Percentiles rank a stretch among this genome's conserved stretches.
These are phyloP conservation scores for Nematocida ausubeli DNA, from an alignment of 371 early-diverging fungal genomes.

Conservation along the genomic window DNA sequence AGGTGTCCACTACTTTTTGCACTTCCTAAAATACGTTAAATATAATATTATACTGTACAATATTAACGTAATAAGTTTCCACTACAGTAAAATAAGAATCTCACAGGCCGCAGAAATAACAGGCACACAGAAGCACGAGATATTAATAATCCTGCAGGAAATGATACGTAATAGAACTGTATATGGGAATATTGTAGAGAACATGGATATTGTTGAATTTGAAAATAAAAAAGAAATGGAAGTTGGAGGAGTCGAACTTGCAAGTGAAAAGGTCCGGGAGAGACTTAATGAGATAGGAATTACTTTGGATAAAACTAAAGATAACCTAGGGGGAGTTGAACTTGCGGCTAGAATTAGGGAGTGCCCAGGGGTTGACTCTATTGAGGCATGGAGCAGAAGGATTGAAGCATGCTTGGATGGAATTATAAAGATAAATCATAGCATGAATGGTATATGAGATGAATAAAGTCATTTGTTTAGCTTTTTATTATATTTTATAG, in stretches of 20 bases:
- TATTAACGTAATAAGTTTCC: slow-evolving; percentile 55
- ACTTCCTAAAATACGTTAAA: too few relatives aligned
- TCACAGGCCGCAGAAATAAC: slow-evolving; percentile 46
- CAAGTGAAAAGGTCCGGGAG: too few relatives aligned
- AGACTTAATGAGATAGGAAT: too few relatives aligned
- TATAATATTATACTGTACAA: slow-evolving; percentile 63
- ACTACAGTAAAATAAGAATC: slow-evolving; percentile 55
- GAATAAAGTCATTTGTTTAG: too few relatives aligned
- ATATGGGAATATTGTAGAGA: slow-evolving; percentile 61
- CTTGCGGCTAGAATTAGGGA: too few relatives aligned
- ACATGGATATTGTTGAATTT: slow-evolving; percentile 57
- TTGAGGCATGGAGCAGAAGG: slow-evolving; percentile 46
- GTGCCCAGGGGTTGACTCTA: too few relatives aligned
- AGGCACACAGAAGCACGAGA: slow-evolving; percentile 33
- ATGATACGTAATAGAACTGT: slow-evolving; percentile 61
- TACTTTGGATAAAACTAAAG: too few relatives aligned
- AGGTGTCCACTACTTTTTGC: too few relatives aligned
- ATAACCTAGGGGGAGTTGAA: too few relatives aligned
- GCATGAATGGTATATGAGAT: slow-evolving; percentile 6
- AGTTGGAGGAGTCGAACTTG: too few relatives aligned
- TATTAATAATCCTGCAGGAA: slow-evolving; percentile 54
- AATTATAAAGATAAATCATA: slow-evolving; percentile 62
- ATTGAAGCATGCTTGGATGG: slow-evolving; percentile 59
- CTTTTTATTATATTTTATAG: too few relatives aligned
- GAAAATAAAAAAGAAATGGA: slow-evolving; percentile 26